Evolutionary conservation across 2,329 filamentous ascomycete species (phyloP).

Genomic region (Septoria linicola): DNA sequence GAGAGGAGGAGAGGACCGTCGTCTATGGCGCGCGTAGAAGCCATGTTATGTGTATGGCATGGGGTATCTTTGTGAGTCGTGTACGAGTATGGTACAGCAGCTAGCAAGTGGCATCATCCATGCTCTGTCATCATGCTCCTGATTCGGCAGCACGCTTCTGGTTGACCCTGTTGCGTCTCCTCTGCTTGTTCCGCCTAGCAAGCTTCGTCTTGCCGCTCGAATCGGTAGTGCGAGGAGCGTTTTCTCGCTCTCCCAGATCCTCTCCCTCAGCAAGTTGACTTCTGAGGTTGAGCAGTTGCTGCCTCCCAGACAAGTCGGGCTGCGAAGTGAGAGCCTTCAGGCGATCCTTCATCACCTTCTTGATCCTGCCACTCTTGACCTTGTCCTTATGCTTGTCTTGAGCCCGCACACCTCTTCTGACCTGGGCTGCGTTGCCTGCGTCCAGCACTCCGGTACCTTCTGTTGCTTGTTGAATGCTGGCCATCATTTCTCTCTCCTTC

Average conservation of each 20-base stretch:
- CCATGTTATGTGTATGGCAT: neutral
- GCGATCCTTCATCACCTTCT: neutral
- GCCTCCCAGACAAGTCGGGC: neutral
- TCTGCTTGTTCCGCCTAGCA: neutral
- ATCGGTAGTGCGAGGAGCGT: neutral
- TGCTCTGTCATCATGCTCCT: neutral
- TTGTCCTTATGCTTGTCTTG: neutral
- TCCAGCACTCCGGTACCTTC: neutral
- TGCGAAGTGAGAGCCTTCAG: neutral
- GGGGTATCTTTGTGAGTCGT: neutral
- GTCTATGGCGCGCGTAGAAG: too few species aligned
- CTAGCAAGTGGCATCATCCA: neutral
- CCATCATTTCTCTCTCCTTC: neutral
- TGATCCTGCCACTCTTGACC: neutral
- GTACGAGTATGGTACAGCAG: neutral
- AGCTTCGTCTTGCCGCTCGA: neutral
- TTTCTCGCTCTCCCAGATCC: neutral
- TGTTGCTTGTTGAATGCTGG: neutral
- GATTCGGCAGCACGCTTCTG: neutral
- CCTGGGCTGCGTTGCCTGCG: neutral
- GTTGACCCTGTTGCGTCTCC: neutral
- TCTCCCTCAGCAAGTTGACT: neutral
- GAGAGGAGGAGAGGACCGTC: neutral
- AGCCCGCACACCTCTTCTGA: neutral
- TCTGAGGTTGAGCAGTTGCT: neutral